phyloP scores from a whole-genome alignment of 1,284 basidiomycete species.

The Boletellus deceptivus region DNA sequence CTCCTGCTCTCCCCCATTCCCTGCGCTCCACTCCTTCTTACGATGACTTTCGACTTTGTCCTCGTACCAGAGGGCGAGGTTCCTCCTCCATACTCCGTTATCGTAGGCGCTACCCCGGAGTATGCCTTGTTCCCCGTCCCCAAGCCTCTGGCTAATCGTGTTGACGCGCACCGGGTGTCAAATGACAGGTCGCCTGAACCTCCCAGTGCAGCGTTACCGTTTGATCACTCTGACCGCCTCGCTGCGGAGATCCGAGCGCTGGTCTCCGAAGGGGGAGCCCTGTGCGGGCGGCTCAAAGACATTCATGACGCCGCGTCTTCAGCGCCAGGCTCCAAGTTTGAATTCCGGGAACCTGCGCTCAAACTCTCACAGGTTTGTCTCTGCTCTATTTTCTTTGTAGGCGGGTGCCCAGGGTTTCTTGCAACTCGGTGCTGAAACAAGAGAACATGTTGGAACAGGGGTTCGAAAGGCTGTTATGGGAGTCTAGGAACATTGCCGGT shows the following conservation, averaged over 20 bases:
- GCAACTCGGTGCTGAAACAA: no score
- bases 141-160: background rate
- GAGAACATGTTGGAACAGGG: conserved; percentile 1
- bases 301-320: conserved; percentile 10
- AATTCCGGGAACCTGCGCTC: conserved; percentile 7
- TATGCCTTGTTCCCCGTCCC: conserved; percentile 1
- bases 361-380: conserved; percentile 11
- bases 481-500: conserved; percentile 16
- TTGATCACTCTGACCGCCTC: conserved; percentile 11
- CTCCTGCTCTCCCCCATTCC: no score
- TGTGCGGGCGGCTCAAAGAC: conserved; percentile 17
- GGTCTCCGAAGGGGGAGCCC: conserved; percentile 13
- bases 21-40: background rate
- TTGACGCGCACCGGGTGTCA: no score
- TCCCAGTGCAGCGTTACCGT: conserved; percentile 7
- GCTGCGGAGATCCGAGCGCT: conserved; percentile 6
- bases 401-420: no score
- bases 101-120: background rate
- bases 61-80: conserved; percentile 9
- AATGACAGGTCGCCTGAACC: conserved; percentile 1
- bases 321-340: conserved; percentile 2
- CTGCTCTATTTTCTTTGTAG: no score
- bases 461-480: conserved; percentile 20
- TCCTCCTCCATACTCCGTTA: conserved; percentile 18
- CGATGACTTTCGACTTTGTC: background rate